Evolutionary conservation across 305 asterid species (phyloP).

Genomic region (Fraxinus xanthoxyloides): DNA sequence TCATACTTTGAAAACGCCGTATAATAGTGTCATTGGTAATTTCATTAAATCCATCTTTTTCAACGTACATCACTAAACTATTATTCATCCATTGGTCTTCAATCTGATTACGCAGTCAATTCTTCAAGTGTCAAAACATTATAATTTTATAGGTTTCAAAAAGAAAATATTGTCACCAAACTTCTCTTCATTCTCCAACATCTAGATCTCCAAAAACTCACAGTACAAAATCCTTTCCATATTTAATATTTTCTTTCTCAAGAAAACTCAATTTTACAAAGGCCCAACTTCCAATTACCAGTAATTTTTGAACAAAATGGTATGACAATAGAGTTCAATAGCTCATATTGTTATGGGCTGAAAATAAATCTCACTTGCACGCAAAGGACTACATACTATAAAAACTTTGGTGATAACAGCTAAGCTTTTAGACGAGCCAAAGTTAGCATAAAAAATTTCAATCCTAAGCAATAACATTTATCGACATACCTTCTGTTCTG

Average conservation of each 20-base stretch:
- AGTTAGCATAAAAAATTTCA: neutral
- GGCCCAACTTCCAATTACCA: neutral
- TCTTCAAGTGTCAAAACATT: neutral
- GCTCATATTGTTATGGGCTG: neutral
- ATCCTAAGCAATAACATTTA: neutral
- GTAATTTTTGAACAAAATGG: neutral
- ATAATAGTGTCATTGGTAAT: too few species aligned
- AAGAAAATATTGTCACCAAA: conserved; percentile 5
- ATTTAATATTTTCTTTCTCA: neutral
- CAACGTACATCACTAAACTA: too few species aligned
- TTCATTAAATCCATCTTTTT: too few species aligned
- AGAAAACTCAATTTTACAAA: neutral
- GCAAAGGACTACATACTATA: neutral
- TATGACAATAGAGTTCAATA: neutral
- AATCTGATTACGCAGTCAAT: too few species aligned
- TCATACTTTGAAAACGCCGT: too few species aligned
- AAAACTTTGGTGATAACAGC: neutral
- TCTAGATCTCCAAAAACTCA: conserved; percentile 23
- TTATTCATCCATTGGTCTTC: too few species aligned
- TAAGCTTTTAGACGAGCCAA: neutral
- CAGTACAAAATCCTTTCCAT: neutral
- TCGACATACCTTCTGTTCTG: conserved; percentile 30
- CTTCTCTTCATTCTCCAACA: conserved; percentile 5
- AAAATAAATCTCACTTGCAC: neutral
- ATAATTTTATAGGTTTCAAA: too few species aligned